Base-by-base conservation (phyloP, 495 filamentous ascomycete genomes). In the Xylaria acuta region DNA sequence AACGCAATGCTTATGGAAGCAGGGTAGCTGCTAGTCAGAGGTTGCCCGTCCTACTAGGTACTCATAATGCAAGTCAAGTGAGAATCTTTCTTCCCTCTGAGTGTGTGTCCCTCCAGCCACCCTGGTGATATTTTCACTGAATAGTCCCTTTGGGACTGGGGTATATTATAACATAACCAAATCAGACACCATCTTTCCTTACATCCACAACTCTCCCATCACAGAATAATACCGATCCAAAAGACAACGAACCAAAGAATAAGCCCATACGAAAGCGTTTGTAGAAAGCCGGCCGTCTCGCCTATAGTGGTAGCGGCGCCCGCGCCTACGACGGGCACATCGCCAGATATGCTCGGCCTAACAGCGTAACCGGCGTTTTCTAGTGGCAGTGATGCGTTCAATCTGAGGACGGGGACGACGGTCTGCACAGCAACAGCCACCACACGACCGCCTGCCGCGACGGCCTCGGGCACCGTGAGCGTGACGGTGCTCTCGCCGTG, bases 401-500 rank as follows among this genome's bases (percentile, higher is more conserved):
- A 25, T 6, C 40, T 25, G 14, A 38, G 16, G 18, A 67, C 65
- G 7, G 69, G 69, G 1, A 79, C 60, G 20, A 77, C 77, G 1
- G 77, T 79, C 12, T 78, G 67, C 11, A 78, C 75, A 7, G 73
- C 59, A 56, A 74, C 16, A 6, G 75, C 65, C 30, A 69, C 64
- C 8, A 78, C 72, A 27, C 59, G 73, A 14, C 64, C 71, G 34
- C 60, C 66, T 25, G 73, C 68, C 22, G 36, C 32, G 2, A 71
- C 73, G 41, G 75, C 71, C 4, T 11, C 22, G 0, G 76, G 76
- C 5, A 75, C 43, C 7, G 76, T 77, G 0, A 75, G 67, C 4
- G 73, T 78, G 30, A 77, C 73, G 27, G 67, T 75, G 69, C 64
- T 77, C n/a, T 73, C 75, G 56, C 76, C 75, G 34, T 67, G 71